Base-by-base conservation (phyloP, 2,329 filamentous ascomycete genomes). In the Talaromyces verruculosus region DNA sequence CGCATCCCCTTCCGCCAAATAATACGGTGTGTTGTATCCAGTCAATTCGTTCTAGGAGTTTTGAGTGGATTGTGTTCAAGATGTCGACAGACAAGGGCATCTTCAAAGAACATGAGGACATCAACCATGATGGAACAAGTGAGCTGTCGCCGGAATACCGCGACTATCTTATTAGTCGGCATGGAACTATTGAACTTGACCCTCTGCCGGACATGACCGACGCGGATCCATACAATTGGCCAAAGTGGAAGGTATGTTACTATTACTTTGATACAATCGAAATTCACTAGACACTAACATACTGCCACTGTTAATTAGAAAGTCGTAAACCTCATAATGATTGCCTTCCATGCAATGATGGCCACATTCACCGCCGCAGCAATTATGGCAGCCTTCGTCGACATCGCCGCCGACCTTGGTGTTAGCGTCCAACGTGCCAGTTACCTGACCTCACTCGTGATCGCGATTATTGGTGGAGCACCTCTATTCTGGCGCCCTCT, bases 361-460 rank as follows among this genome's bases (percentile, higher is more conserved):
- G 80, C 80, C 41, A 84, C 84, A 1, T 87, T 87, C 69, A 84
- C 79, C 1, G 84, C 85, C 0, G 79, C 84, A 0, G 75, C 80
- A 4, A 86, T 87, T 68, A 84, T 85, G 67, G 81, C 83, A 1
- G 85, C 84, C 5, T 88, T 83, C 71, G 80, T 82, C 59, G 76
- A 80, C 22, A 87, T 88, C 33, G 79, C 84, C 3, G 74, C 77
- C 37, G 84, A 87, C 55, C 74, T 87, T 2, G 74, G 74, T 22
- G 79, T 83, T 43, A 79, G 77, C 11, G 72, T 88, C 0, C 84
- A 85, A 63, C 74, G 74, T 2, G 78, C 83, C 0, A 82, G 80
- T 4, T 88, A 87, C 69, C 76, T 88, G 15, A 85, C 43, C 15
- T 47, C 43, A 22, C 43, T 47, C 1, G 43, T 47, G 2, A 47